Evolutionary conservation across 176 grass and related monocot species (phyloP).

Genomic region (Aegilops sharonensis): DNA sequence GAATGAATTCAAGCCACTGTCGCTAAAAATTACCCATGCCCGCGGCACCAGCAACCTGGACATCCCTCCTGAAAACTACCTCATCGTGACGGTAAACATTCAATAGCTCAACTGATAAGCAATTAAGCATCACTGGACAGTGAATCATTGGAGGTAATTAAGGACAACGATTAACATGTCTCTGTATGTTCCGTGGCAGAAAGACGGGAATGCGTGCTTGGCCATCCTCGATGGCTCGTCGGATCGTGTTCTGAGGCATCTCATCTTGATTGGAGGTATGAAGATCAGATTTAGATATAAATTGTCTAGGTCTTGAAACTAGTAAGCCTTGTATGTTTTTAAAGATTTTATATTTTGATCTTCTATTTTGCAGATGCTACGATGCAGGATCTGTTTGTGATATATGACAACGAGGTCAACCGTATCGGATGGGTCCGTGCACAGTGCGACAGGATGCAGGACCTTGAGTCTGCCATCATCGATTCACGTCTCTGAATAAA

Average conservation of each 20-base stretch:
- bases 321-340: not conserved
- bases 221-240: slow-evolving; percentile 82
- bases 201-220: slow-evolving; percentile 83
- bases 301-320: slow-evolving; percentile 6
- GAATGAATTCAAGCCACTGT: slow-evolving; percentile 79
- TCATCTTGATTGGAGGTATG: slow-evolving; percentile 85
- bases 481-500: no score
- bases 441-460: slow-evolving; percentile 32
- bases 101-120: not conserved
- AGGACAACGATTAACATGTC: not conserved
- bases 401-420: slow-evolving; percentile 79
- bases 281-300: not conserved
- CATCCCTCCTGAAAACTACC: slow-evolving; percentile 90
- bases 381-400: slow-evolving; percentile 85
- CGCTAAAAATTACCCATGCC: not conserved
- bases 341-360: not conserved
- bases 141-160: not conserved
- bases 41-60: slow-evolving; percentile 26
- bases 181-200: slow-evolving; percentile 41
- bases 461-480: no score
- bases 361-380: slow-evolving; percentile 58
- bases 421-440: slow-evolving; percentile 76
- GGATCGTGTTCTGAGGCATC: slow-evolving; percentile 34
- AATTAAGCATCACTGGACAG: not conserved
- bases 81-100: slow-evolving; percentile 73